A percentile compares a stretch with the other conserved stretches of the same genome.
phyloP scores from a whole-genome alignment of 176 grass and related monocot species.

The Eremochloa ophiuroides region DNA sequence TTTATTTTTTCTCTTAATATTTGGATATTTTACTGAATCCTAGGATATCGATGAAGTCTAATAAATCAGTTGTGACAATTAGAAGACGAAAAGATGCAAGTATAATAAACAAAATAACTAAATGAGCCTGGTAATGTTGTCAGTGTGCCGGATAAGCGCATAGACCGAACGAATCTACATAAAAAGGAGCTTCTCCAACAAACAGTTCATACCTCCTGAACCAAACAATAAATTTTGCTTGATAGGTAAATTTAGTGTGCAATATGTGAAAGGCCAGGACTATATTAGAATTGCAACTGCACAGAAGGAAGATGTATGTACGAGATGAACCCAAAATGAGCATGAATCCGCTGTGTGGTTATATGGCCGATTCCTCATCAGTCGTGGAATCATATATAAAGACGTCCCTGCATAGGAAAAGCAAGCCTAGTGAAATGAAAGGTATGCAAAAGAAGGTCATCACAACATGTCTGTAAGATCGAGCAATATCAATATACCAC shows the following conservation, averaged over 20 bases:
- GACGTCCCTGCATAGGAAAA: too few species aligned
- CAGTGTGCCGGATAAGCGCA: slow-evolving; percentile 82
- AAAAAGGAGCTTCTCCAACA: slow-evolving; percentile 92
- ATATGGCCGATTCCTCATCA: slow-evolving; percentile 86
- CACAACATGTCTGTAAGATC: not conserved
- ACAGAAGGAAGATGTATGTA: slow-evolving; percentile 32
- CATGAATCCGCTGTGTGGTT: slow-evolving; percentile 89
- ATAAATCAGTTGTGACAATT: slow-evolving; percentile 15
- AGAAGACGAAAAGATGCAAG: not conserved
- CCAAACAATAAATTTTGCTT: slow-evolving; percentile 23
- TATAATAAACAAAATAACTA: slow-evolving; percentile 16
- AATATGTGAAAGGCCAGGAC: not conserved
- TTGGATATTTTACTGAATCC: slow-evolving; percentile 97
- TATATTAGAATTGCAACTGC: not conserved
- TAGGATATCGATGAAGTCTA: slow-evolving; percentile 14
- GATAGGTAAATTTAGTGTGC: not conserved
- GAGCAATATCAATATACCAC: not conserved
- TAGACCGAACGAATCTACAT: slow-evolving; percentile 92
- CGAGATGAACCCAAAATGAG: slow-evolving; percentile 94
- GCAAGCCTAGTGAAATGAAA: slow-evolving; percentile 15
- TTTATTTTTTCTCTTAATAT: slow-evolving; percentile 76
- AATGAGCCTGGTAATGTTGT: slow-evolving; percentile 53
- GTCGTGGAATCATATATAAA: slow-evolving; percentile 94
- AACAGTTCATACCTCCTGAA: slow-evolving; percentile 76
- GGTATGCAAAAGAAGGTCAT: not conserved